Conservation (phyloP, 1,139 yeast species). For the Lodderomyces metapsilosis region DNA sequence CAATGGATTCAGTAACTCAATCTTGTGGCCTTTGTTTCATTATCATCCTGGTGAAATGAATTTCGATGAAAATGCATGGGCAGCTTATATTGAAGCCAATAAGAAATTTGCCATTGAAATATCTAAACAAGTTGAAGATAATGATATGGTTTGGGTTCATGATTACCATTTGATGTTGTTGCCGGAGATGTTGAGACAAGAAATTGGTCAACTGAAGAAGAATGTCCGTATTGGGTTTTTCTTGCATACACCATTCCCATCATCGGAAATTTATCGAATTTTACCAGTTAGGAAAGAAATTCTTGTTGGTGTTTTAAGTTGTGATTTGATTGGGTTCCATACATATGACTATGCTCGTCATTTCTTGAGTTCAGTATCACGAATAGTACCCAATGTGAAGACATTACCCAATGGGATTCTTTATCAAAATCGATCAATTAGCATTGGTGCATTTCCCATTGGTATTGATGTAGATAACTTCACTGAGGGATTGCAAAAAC, state of each 20-base stretch:
- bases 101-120: conserved; percentile 75
- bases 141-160: conserved; percentile 95
- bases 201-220: conserved; percentile 46
- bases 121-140: conserved; percentile 68
- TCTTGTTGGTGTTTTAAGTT: conserved; percentile 84
- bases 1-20: conserved; percentile 90
- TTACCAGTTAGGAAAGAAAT: conserved; percentile 94
- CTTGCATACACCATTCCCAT: conserved; percentile 97
- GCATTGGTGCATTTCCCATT: conserved; percentile 95
- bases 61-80: conserved; percentile 97
- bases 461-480: conserved; percentile 96
- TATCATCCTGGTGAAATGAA: conserved; percentile 99
- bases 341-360: conserved; percentile 99
- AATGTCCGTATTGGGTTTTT: conserved; percentile 87
- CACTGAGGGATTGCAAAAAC: conserved; percentile 69
- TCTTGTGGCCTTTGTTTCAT: conserved; percentile 97
- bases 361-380: conserved; percentile 86
- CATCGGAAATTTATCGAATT: conserved; percentile 92
- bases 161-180: conserved; percentile 95
- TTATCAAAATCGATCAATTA: conserved; percentile 71
- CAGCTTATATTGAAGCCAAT: conserved; percentile 95
- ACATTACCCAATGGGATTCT: conserved; percentile 92
- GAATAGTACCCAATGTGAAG: conserved; percentile 70
- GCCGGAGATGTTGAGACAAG: conserved; percentile 83
- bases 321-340: conserved; percentile 96